A percentile compares a stretch with the other conserved stretches of the same genome.
phyloP scores from a whole-genome alignment of 345 rosid species.

The Salix viminalis region DNA sequence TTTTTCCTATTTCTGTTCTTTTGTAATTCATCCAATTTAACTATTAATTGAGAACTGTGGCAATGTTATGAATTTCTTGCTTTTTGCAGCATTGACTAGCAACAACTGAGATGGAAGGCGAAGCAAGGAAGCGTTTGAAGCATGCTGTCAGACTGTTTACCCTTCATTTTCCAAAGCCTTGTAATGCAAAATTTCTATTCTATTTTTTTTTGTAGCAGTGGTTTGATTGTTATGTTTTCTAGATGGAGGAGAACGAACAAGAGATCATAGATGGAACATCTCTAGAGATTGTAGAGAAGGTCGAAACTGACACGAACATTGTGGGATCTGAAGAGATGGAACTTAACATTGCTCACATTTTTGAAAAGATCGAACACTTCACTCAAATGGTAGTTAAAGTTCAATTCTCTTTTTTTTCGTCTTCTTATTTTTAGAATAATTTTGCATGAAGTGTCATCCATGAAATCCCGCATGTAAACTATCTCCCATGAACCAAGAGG shows the following conservation, averaged over 20 bases:
- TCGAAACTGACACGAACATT: conserved; percentile 45
- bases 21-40: not conserved
- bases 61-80: not conserved
- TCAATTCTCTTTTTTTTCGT: not conserved
- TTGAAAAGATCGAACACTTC: conserved; percentile 73
- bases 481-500: not conserved
- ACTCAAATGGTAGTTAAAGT: conserved; percentile 54
- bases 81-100: not conserved
- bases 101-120: conserved; percentile 37
- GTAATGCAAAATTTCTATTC: not conserved
- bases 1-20: not conserved
- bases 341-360: conserved; percentile 48
- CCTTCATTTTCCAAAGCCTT: not conserved
- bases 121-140: conserved; percentile 62
- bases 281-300: conserved; percentile 40
- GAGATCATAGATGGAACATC: conserved; percentile 30
- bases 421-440: not conserved
- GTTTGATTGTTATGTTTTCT: not conserved
- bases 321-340: conserved; percentile 82
- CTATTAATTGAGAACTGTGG: not conserved
- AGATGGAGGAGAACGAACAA: conserved; percentile 52
- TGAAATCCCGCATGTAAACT: not conserved
- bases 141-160: conserved; percentile 37
- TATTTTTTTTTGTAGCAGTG: not conserved
- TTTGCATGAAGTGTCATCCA: not conserved